Evolutionary conservation across 169 alveolate genomes (phyloP).

Genomic region (Eimeria tenella): DNA sequence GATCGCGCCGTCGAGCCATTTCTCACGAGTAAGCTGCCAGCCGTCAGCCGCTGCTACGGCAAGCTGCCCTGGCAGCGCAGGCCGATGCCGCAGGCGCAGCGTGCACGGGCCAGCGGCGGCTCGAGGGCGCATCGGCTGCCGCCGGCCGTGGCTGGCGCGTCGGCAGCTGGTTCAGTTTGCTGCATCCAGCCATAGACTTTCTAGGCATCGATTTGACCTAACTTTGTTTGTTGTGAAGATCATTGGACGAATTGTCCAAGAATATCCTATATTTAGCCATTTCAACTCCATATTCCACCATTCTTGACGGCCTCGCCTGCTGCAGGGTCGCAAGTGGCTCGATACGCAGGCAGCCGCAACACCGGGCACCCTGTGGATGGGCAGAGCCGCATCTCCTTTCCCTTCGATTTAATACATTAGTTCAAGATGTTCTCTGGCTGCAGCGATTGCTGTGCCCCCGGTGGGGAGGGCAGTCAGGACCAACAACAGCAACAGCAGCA

Average conservation of each 20-base stretch:
- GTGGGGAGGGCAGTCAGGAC: constrained; percentile 64
- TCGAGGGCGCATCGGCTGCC: constrained; percentile 72
- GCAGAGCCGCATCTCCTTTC: constrained; percentile 58
- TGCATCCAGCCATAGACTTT: constrained; percentile 49
- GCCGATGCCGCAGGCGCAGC: constrained; percentile 67
- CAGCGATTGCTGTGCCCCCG: constrained; percentile 70
- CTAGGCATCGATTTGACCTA: constrained; percentile 31
- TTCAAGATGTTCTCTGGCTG: constrained; percentile 61
- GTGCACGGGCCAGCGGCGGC: constrained; percentile 16
- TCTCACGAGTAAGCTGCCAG: constrained; percentile 33
- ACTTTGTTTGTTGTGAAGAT: neutral
- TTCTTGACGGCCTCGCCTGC: constrained; percentile 44
- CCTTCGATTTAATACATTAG: constrained; percentile 26
- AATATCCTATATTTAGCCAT: constrained; percentile 35
- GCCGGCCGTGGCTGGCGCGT: constrained; percentile 63
- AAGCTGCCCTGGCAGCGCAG: constrained; percentile 53
- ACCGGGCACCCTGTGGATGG: constrained; percentile 60
- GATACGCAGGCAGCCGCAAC: constrained; percentile 70
- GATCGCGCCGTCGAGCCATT: constrained; percentile 59
- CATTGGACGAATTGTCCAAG: constrained; percentile 6
- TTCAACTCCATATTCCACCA: constrained; percentile 3
- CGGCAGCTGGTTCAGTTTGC: constrained; percentile 67
- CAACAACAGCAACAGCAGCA: constrained; percentile 64
- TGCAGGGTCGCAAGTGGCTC: constrained; percentile 64
- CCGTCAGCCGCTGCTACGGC: constrained; percentile 41